Percentiles rank a stretch among this genome's conserved stretches.
phyloP scores from a whole-genome alignment of 192 early-diverging fungal species.

The Borealophlyctis nickersoniae region DNA sequence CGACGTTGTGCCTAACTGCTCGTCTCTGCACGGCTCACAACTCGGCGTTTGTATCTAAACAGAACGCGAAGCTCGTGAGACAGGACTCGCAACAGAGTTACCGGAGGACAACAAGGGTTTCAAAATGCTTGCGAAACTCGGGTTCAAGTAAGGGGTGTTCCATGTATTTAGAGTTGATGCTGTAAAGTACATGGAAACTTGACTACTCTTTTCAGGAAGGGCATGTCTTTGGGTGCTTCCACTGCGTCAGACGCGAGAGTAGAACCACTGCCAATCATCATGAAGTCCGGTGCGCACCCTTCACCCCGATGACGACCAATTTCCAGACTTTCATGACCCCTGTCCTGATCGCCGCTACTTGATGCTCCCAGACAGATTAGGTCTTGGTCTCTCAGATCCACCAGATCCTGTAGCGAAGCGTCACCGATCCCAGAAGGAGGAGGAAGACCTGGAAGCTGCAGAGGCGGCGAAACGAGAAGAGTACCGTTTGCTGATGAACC shows the following conservation, averaged over 20 bases:
- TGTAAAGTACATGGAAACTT: too few species aligned
- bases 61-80: slow-evolving; percentile 33
- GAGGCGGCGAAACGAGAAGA: slow-evolving; percentile 5
- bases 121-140: slow-evolving; percentile 37
- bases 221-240: slow-evolving; percentile 24
- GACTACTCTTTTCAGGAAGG: slow-evolving; percentile 30
- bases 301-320: background rate
- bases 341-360: background rate
- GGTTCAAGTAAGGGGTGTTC: slow-evolving; percentile 40
- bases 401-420: background rate
- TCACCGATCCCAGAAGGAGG: background rate
- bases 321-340: too few species aligned
- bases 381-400: background rate
- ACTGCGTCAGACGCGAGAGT: background rate
- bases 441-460: background rate
- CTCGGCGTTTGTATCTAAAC: background rate
- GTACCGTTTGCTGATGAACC: slow-evolving; percentile 13
- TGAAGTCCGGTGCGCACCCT: slow-evolving; percentile 20
- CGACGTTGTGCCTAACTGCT: background rate
- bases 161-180: too few species aligned
- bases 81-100: slow-evolving; percentile 25
- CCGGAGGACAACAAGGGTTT: slow-evolving; percentile 40
- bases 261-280: slow-evolving; percentile 25
- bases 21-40: background rate
- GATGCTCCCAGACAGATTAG: background rate